Percentiles rank a stretch among this genome's conserved stretches.
These are phyloP conservation scores for Parietaria judaica DNA, from an alignment of 306 rosid genomes.

Conservation along the genomic window DNA sequence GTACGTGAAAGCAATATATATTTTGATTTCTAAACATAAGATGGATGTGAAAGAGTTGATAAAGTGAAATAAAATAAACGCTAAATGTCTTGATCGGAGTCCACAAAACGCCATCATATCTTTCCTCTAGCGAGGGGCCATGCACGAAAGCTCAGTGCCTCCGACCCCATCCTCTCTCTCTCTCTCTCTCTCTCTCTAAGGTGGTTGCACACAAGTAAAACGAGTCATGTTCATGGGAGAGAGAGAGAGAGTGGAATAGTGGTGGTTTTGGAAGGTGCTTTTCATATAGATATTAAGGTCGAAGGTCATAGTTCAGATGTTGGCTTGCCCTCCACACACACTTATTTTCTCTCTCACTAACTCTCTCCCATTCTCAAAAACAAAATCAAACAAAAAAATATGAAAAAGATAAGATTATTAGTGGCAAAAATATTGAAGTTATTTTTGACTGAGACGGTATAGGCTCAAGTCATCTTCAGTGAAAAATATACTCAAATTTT, in stretches of 20 bases:
- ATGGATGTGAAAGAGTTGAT: neutral
- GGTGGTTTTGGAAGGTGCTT: slow-evolving; percentile 39
- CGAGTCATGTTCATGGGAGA: neutral
- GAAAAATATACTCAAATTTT: too few species aligned
- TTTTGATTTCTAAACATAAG: neutral
- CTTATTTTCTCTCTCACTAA: slow-evolving; percentile 25
- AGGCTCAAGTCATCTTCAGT: too few species aligned
- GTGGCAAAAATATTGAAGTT: too few species aligned
- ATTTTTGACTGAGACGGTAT: too few species aligned
- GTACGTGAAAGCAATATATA: slow-evolving; percentile 7
- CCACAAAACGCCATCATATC: slow-evolving; percentile 16
- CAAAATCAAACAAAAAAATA: too few species aligned
- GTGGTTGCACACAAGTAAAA: slow-evolving; percentile 36
- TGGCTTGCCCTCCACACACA: slow-evolving; percentile 40
- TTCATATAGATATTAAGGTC: slow-evolving; percentile 47
- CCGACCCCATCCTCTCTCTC: slow-evolving; percentile 47
- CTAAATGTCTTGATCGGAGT: neutral
- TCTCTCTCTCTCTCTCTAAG: slow-evolving; percentile 21
- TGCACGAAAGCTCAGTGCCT: slow-evolving; percentile 50
- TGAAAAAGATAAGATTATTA: too few species aligned
- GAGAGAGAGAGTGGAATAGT: slow-evolving; percentile 2
- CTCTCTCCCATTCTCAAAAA: slow-evolving; percentile 5
- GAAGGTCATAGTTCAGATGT: slow-evolving; percentile 44
- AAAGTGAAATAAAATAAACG: neutral
- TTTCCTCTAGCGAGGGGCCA: slow-evolving; percentile 20